Conservation (phyloP, 371 early-diverging fungal genomes). For the Mucor indicus region DNA sequence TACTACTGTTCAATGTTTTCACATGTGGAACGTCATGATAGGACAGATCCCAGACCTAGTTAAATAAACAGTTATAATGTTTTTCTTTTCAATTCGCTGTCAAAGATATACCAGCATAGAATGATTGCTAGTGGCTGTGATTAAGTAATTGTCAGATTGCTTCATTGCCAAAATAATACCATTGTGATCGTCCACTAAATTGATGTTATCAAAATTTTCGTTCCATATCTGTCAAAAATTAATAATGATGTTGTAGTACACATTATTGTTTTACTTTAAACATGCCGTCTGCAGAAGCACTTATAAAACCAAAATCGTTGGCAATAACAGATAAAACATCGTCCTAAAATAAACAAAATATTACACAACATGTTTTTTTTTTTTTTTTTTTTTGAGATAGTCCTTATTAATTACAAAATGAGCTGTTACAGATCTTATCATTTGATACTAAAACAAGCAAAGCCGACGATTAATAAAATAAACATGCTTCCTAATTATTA, state of each 20-base stretch:
- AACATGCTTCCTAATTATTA: too few species aligned
- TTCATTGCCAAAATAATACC: conserved; percentile 68
- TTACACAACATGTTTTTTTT: too few species aligned
- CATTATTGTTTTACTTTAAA: too few species aligned
- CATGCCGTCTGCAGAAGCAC: conserved; percentile 75
- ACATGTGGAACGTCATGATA: too few species aligned
- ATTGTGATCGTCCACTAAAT: conserved; percentile 58
- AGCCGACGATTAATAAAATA: neutral
- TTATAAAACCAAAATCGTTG: conserved; percentile 52
- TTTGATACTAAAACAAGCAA: conserved; percentile 43
- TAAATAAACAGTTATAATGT: conserved; percentile 5
- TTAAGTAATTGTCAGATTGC: conserved; percentile 52
- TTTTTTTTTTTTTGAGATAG: neutral
- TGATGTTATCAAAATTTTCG: conserved; percentile 60
- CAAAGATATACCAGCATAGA: conserved; percentile 61
- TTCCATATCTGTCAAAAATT: conserved; percentile 75
- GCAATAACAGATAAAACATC: conserved; percentile 66
- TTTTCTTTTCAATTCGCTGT: too few species aligned
- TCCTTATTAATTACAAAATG: conserved; percentile 45
- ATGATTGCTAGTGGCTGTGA: conserved; percentile 71
- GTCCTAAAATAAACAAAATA: too few species aligned
- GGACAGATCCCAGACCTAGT: neutral
- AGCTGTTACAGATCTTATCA: conserved; percentile 65
- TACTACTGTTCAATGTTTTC: too few species aligned
- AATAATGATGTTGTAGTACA: too few species aligned